Evolutionary conservation across 1,139 yeast genomes (phyloP), one percentile per base, ranked within the genome.

Genomic region (Cylindricascospora bacillispora): DNA sequence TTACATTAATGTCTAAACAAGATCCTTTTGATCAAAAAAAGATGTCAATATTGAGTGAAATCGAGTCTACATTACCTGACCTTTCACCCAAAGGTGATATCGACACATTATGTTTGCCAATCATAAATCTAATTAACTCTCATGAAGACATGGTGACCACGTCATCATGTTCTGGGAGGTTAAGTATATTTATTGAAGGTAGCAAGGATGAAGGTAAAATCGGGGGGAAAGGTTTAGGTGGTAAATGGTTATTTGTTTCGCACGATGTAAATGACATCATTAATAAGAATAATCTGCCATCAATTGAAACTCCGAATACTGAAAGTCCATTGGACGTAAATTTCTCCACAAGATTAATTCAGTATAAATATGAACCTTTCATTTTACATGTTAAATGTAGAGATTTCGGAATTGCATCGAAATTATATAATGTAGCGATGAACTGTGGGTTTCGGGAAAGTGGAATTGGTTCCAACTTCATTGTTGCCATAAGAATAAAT

Each of bases 161-260:
- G 0, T 79, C 93, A 1, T 77, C 92, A 10, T 82, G 95, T 41
- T 80, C 93, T 0, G 95, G 95, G 1, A 59, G 95, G 47, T 77
- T 82, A 2, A 74, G 86, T 33, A 83, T 82, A 0, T 82, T 78
- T 47, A 54, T 77, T 3, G 93, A 81, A 48, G 93, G 93, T 1
- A 33, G 41, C 1, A 60, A 61, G 29, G 26, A 35, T 3, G 43
- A 37, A 12, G 45, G 37, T 7, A 70, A 72, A 44, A 65, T 77
- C 9, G 92, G 93, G 2, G 81, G 92, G n/a, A 82, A 82, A 46
- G 94, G 94, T 3, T 69, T 73, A 32, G 81, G 83, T 29, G 94
- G 94, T 0, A 65, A 64, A 35, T 82, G 94, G 94, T 46, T 81
- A n/a, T 82, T 70, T 57, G 83, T 82, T 2, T 72, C 83, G 0